Evolutionary conservation across 1,284 basidiomycete genomes (phyloP).

Genomic region (Sporisorium graminicola): DNA sequence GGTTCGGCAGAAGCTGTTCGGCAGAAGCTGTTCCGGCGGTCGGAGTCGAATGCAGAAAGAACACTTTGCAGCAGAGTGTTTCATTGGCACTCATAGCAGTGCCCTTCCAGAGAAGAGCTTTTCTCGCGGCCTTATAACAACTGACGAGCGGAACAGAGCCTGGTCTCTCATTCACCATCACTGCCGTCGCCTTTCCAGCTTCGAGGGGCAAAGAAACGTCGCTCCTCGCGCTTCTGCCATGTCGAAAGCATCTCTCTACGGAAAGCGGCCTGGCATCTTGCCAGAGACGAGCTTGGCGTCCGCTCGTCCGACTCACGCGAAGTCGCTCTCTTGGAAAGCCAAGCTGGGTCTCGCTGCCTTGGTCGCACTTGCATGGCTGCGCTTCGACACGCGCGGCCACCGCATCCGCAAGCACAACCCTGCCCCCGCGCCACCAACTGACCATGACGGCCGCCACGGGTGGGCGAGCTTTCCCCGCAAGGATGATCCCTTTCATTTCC

Average conservation of each 20-base stretch:
- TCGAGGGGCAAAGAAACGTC: background rate
- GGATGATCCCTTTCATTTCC: constrained; percentile 25
- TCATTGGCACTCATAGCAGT: too few relatives aligned
- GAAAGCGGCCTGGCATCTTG: background rate
- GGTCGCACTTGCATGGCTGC: constrained; percentile 13
- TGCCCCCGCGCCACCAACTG: background rate
- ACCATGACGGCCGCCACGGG: background rate
- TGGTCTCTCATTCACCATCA: constrained; percentile 1
- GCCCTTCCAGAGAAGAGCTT: too few relatives aligned
- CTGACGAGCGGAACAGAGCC: too few relatives aligned
- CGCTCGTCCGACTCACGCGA: background rate
- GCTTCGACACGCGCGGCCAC: background rate
- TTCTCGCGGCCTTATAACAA: too few relatives aligned
- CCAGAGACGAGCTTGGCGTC: background rate
- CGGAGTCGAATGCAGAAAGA: background rate
- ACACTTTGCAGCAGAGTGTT: too few relatives aligned
- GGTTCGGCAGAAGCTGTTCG: too few relatives aligned
- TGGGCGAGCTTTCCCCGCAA: constrained; percentile 22
- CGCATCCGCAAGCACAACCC: constrained; percentile 8
- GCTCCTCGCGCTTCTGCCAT: background rate
- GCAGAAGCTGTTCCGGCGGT: too few relatives aligned
- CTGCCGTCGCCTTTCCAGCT: background rate
- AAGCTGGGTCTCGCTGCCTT: constrained; percentile 2
- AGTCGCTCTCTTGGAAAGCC: constrained; percentile 11
- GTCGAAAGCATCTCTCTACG: background rate